Conservation (phyloP, 202 grass and related monocot genomes). For the Carex arenaria region DNA sequence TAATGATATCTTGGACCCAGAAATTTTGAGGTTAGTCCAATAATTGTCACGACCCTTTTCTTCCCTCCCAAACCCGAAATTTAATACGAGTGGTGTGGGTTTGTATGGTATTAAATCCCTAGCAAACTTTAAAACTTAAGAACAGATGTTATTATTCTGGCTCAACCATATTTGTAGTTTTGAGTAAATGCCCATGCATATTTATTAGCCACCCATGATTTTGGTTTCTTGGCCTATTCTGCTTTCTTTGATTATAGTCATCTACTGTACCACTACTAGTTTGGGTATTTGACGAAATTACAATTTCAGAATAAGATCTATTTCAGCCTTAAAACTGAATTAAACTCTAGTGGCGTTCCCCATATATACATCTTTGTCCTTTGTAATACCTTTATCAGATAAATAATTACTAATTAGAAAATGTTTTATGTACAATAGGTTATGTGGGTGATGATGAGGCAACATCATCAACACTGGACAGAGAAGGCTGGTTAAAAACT, state of each 20-base stretch:
- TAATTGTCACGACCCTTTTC: too few species aligned
- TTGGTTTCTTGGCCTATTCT: not conserved
- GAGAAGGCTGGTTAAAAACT: slow-evolving; percentile 92
- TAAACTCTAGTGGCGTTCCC: not conserved
- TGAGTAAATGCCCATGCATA: not conserved
- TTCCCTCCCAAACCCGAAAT: not conserved
- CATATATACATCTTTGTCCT: not conserved
- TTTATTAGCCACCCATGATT: not conserved
- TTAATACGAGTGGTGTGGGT: not conserved
- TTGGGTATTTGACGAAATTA: not conserved
- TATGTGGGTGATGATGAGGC: slow-evolving; percentile 67
- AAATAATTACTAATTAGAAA: not conserved
- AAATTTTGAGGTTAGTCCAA: too few species aligned
- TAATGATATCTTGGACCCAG: not conserved
- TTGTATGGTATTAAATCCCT: not conserved
- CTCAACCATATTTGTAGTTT: not conserved
- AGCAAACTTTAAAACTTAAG: not conserved
- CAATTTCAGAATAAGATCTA: not conserved
- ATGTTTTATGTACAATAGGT: slow-evolving; percentile 33
- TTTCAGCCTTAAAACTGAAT: not conserved
- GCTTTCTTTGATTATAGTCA: not conserved
- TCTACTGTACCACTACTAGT: not conserved
- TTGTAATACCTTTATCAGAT: not conserved
- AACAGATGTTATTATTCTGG: not conserved
- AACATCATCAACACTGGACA: slow-evolving; percentile 59